Conservation (phyloP, 495 filamentous ascomycete species). For the Penicillium robsamsonii region DNA sequence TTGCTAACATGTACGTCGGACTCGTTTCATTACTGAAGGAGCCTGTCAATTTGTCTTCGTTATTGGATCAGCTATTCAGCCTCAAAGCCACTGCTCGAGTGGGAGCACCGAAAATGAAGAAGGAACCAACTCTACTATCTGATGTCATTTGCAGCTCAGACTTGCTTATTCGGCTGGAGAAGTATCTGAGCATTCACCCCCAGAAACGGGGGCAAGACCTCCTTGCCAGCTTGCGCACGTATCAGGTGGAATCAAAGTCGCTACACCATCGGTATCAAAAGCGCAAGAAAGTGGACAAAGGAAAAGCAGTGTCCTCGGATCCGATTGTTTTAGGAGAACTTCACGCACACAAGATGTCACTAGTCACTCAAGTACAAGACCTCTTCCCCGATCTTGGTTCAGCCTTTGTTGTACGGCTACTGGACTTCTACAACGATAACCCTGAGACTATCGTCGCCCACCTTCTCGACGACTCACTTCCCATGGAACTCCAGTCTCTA, state of each 20-base stretch:
- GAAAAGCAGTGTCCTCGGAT: constrained; percentile 57
- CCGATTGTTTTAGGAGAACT: constrained; percentile 50
- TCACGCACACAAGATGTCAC: constrained; percentile 77
- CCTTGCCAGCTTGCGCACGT: constrained; percentile 40
- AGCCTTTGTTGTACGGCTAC: constrained; percentile 72
- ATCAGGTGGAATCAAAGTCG: constrained; percentile 43
- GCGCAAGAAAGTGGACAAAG: constrained; percentile 63
- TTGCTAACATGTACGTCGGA: constrained; percentile 69
- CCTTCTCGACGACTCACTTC: constrained; percentile 79
- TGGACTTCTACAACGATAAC: constrained; percentile 75
- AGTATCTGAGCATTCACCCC: constrained; percentile 53
- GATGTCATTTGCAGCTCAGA: constrained; percentile 46
- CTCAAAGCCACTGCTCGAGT: constrained; percentile 65
- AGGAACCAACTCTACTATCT: constrained; percentile 43
- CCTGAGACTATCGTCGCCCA: constrained; percentile 78
- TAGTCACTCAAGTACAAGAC: constrained; percentile 85
- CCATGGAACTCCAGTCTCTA: constrained; percentile 45
- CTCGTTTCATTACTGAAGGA: constrained; percentile 65
- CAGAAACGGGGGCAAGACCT: constrained; percentile 48
- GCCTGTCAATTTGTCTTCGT: constrained; percentile 62
- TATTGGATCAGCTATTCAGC: constrained; percentile 79
- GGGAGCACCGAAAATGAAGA: constrained; percentile 41
- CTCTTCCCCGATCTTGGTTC: constrained; percentile 88
- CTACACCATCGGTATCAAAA: constrained; percentile 56
- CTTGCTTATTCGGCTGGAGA: constrained; percentile 45